Evolutionary conservation across 805 yeast genomes (phyloP), one percentile per base, ranked within the genome.

Genomic region (Sporopachydermia quercuum): DNA sequence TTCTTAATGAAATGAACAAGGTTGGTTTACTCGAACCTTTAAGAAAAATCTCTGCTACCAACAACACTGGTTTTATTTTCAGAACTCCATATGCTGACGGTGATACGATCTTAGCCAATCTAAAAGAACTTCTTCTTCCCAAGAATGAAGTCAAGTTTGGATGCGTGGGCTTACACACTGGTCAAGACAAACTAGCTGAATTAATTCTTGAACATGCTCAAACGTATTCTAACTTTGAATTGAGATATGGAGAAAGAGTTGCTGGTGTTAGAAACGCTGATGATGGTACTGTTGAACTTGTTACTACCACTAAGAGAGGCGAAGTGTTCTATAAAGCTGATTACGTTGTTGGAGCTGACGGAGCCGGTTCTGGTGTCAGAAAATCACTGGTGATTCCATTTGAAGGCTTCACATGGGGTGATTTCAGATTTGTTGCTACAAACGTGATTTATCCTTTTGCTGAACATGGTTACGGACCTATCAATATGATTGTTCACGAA

Each of bases 351-450:
- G 63, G 62, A 16, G 45, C 53, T 40, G 59, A 55, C 36, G 59
- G 59, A 16, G 59, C 60, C 18, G 61, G 56, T 39, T 51, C 58
- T 5, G 52, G 57, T 56, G 60, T 57, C 33, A 44, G 61, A 30
- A 55, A 49, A 40, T 50, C 50, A 40, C 43, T 57, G 36, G 60
- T 52, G 13, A 45, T 54, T 34, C 50, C 49, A 37, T 52, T 57
- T 57, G 52, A 52, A 19, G 62, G 62, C n/a, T 23, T 23, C 30
- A 23, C 30, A 8, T 23, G 30, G 30, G 30, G 30, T 23, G 30
- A 23, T 23, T 23, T 23, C 30, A 8, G 30, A 23, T 23, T 23
- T 23, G 30, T 23, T 23, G 30, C 30, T 23, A 23, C 30, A 8
- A 23, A 23, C 30, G 30, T 23, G 30, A 8, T 8, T n/a, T 23